Base-by-base conservation (phyloP, 805 yeast genomes). In the Starmerella scarabaei region DNA sequence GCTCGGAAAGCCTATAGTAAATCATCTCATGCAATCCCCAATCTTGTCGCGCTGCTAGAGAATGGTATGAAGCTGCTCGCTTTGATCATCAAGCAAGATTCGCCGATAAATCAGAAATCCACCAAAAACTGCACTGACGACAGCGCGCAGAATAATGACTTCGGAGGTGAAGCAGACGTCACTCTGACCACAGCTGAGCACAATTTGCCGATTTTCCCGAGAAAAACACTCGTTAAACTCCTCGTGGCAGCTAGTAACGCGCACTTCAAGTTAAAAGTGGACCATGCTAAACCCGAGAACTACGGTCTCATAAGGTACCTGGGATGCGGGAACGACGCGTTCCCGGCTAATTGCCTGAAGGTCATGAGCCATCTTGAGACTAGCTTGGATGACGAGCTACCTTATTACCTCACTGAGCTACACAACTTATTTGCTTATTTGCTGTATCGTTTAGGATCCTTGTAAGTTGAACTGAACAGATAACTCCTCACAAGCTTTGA, bases 211-310 rank as follows among this genome's bases (percentile, higher is more conserved):
- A n/a, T n/a, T n/a, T n/a, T n/a, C n/a, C n/a, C n/a, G n/a, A n/a
- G n/a, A n/a, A n/a, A n/a, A n/a, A n/a, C n/a, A 4, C 31, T 39
- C 3, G 29, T 24, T 4, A 21, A 21, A 9, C 35, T 42, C 5
- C 40, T 42, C 14, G 34, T 40, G 12, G 40, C 37, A 2, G 46
- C 46, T 2, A 18, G 30, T 4, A 30, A 35, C 17, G 37, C 29
- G 15, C 46, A 42, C 17, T 32, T 42, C 26, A 39, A 35, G 17
- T 30, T 42, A 11, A 42, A 42, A 21, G 24, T 42, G 9, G 27
- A 29, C n/a, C 24, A 31, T 6, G 15, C 17, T 6, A 14, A 6
- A 4, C 6, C 27, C 3, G 21, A 7, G 14, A 30, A 26, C 11
- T 4, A 27, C 2, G 7, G 43, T n/a, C 23, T 42, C 8, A 12